Evolutionary conservation across 257 asterid genomes (phyloP).

Genomic region (Nicotiana attenuata): DNA sequence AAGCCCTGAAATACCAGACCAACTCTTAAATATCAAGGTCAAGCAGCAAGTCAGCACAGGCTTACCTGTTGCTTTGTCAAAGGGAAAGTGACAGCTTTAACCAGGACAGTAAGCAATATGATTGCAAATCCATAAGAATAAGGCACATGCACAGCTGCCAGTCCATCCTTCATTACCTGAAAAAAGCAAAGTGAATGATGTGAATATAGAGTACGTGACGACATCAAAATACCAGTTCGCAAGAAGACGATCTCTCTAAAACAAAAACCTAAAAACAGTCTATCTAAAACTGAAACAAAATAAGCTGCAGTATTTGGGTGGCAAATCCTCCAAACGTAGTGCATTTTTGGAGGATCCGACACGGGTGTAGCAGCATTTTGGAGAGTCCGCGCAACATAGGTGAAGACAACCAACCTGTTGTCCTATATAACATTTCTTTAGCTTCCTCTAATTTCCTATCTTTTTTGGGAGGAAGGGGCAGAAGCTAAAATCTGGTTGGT

Average conservation of each 20-base stretch:
- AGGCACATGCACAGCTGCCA: conserved; percentile 85
- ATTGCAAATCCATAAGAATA: conserved; percentile 96
- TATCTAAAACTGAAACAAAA: background rate
- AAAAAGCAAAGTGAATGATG: conserved; percentile 21
- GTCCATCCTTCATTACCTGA: conserved; percentile 91
- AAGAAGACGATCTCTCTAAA: background rate
- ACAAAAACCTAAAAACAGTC: background rate
- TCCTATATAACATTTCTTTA: background rate
- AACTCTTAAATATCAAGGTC: too few species aligned
- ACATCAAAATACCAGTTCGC: background rate
- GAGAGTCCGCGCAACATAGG: too few species aligned
- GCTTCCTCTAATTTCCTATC: background rate
- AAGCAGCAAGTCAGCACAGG: too few species aligned
- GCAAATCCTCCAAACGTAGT: too few species aligned
- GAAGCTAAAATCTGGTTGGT: background rate
- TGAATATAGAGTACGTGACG: background rate
- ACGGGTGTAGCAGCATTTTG: too few species aligned
- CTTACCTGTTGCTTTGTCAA: conserved; percentile 97
- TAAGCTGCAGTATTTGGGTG: background rate
- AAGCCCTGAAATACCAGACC: background rate
- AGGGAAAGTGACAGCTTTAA: conserved; percentile 83
- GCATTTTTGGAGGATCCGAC: too few species aligned
- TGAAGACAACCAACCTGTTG: background rate
- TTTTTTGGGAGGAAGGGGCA: background rate
- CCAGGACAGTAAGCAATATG: conserved; percentile 84